Conservation (phyloP, 2,329 filamentous ascomycete species). For the Cryphonectria naterciae region DNA sequence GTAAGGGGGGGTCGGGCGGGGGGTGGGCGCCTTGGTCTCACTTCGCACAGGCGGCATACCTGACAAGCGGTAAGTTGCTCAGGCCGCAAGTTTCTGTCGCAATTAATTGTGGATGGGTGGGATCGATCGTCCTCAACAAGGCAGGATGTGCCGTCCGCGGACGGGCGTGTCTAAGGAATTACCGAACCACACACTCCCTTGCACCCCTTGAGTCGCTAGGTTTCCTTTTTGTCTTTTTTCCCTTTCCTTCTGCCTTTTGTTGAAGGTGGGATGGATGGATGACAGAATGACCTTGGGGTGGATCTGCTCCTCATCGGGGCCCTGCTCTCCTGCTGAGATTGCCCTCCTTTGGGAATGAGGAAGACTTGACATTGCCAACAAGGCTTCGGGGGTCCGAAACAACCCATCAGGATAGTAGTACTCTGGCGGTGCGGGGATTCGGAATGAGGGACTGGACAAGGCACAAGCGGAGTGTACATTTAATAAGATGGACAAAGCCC, state of each 20-base stretch:
- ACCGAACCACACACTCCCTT: neutral
- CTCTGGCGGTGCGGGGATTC: neutral
- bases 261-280: neutral
- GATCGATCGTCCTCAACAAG: slow-evolving; percentile 1
- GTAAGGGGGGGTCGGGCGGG: neutral
- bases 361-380: neutral
- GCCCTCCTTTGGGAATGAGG: neutral
- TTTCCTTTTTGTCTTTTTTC: neutral
- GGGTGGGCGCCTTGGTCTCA: neutral
- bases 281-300: neutral
- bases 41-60: slow-evolving; percentile 9
- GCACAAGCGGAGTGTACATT: neutral
- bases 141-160: neutral
- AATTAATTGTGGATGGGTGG: slow-evolving; percentile 2
- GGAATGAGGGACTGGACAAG: neutral
- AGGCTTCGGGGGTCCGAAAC: neutral
- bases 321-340: neutral
- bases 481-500: neutral
- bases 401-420: slow-evolving; percentile 3
- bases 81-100: slow-evolving; percentile 4
- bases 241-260: neutral
- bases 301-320: neutral
- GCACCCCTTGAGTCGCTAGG: neutral
- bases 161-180: slow-evolving; percentile 1
- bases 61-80: neutral